Conservation (phyloP, 805 yeast genomes). For the Vanderwaltozyma polyspora region DNA sequence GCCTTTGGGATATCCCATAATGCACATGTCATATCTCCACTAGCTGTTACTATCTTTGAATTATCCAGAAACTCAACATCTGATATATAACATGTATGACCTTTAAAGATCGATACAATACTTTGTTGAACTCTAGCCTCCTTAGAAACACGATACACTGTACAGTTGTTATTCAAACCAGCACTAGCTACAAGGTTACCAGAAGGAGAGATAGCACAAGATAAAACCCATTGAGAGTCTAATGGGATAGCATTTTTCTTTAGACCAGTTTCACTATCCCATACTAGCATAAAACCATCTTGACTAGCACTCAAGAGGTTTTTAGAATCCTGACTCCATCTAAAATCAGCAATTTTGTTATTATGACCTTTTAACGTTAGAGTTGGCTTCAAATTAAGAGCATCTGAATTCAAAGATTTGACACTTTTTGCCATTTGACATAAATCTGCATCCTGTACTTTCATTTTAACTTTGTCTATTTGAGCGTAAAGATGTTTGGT, state of each 20-base stretch:
- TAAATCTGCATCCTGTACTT: constrained; percentile 37
- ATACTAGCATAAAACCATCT: constrained; percentile 73
- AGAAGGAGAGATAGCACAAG: constrained; percentile 63
- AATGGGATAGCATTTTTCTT: constrained; percentile 61
- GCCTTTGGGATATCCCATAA: constrained; percentile 72
- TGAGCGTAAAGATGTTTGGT: constrained; percentile 39
- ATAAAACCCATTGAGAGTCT: constrained; percentile 68
- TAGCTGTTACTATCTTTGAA: constrained; percentile 48
- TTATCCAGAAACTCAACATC: constrained; percentile 59
- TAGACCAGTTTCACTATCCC: constrained; percentile 69
- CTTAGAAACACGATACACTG: constrained; percentile 44
- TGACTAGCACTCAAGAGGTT: constrained; percentile 65
- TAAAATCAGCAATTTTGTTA: constrained; percentile 56
- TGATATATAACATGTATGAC: constrained; percentile 75
- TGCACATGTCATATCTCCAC: constrained; percentile 74
- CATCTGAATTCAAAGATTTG: constrained; percentile 9
- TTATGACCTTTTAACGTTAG: constrained; percentile 43
- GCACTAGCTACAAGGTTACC: constrained; percentile 64
- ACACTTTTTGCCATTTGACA: constrained; percentile 28
- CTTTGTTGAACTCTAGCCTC: constrained; percentile 29
- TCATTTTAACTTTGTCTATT: constrained; percentile 33
- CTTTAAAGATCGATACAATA: constrained; percentile 50
- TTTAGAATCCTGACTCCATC: constrained; percentile 57
- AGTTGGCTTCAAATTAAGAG: constrained; percentile 28
- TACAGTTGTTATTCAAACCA: constrained; percentile 71